These are phyloP conservation scores for Boletus speciosus DNA, from an alignment of 768 basidiomycete species.

Conservation along the genomic window DNA sequence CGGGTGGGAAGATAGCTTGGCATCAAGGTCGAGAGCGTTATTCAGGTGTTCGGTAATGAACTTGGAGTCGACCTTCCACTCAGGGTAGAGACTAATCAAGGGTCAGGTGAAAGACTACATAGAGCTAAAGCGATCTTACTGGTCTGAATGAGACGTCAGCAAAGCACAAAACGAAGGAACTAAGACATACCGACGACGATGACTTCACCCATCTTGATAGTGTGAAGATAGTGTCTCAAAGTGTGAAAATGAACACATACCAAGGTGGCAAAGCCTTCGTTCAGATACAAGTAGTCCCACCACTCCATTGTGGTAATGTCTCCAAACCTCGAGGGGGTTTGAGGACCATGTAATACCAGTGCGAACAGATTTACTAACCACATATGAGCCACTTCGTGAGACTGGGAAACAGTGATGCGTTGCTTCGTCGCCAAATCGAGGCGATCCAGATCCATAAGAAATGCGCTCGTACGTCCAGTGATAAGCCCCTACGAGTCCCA, in stretches of 20 bases:
- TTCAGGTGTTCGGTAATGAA: constrained; percentile 80
- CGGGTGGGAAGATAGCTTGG: constrained; percentile 85
- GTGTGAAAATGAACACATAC: constrained; percentile 38
- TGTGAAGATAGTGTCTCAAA: neutral
- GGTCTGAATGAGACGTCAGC: constrained; percentile 41
- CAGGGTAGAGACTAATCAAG: constrained; percentile 63
- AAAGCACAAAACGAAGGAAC: neutral
- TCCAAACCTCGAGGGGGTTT: constrained; percentile 60
- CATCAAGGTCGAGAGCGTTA: constrained; percentile 76
- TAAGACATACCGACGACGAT: constrained; percentile 62
- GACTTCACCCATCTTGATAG: constrained; percentile 76
- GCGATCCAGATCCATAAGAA: constrained; percentile 75
- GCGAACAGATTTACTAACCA: constrained; percentile 42
- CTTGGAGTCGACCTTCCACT: constrained; percentile 78
- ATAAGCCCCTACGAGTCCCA: constrained; percentile 63
- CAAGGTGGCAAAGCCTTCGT: constrained; percentile 88
- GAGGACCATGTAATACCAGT: neutral
- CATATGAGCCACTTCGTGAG: constrained; percentile 87
- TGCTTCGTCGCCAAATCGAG: constrained; percentile 74
- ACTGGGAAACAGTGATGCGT: constrained; percentile 70
- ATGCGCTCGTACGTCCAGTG: constrained; percentile 80
- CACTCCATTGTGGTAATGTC: constrained; percentile 93
- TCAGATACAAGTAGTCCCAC: constrained; percentile 85
- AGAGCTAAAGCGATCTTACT: constrained; percentile 35
- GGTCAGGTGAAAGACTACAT: neutral